A percentile compares a stretch with the other conserved stretches of the same genome.
Conservation (phyloP, 2,329 filamentous ascomycete species). For the Stemphylium beticola region DNA sequence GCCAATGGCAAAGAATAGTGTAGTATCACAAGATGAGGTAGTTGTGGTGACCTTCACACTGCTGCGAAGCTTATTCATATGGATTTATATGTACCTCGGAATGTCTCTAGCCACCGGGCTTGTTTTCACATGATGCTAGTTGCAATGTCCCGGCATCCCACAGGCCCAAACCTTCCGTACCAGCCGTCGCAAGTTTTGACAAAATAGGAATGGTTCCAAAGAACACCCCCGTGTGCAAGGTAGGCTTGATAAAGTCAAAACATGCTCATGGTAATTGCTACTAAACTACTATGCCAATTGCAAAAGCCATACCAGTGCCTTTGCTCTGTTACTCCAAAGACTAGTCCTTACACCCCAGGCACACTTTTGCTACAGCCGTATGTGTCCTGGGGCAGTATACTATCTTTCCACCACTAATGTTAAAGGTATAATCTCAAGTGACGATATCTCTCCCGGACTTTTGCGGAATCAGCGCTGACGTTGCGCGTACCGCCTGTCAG, state of each 20-base stretch:
- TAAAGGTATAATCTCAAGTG: constrained; percentile 1
- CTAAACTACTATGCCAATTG: background rate
- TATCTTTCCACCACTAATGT: background rate
- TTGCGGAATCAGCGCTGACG: constrained; percentile 8
- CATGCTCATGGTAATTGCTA: background rate
- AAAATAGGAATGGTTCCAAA: background rate
- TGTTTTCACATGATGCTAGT: constrained; percentile 6
- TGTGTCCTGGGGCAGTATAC: background rate
- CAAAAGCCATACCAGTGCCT: constrained; percentile 3
- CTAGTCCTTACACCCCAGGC: constrained; percentile 8
- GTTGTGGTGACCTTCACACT: background rate
- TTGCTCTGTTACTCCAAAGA: constrained; percentile 3
- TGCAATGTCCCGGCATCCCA: background rate
- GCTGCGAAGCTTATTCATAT: background rate
- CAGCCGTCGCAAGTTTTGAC: background rate
- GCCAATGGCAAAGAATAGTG: background rate
- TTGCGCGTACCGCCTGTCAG: constrained; percentile 18
- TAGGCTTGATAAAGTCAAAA: background rate
- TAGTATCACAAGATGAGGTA: background rate
- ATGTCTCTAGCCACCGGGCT: background rate
- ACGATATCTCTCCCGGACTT: constrained; percentile 12
- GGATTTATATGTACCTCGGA: constrained; percentile 4
- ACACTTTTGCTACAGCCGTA: constrained; percentile 4
- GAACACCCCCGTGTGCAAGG: background rate
- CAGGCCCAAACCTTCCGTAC: background rate